phyloP scores from a whole-genome alignment of 1,139 yeast genomes.

The Saccharomycopsis hybrid region DNA sequence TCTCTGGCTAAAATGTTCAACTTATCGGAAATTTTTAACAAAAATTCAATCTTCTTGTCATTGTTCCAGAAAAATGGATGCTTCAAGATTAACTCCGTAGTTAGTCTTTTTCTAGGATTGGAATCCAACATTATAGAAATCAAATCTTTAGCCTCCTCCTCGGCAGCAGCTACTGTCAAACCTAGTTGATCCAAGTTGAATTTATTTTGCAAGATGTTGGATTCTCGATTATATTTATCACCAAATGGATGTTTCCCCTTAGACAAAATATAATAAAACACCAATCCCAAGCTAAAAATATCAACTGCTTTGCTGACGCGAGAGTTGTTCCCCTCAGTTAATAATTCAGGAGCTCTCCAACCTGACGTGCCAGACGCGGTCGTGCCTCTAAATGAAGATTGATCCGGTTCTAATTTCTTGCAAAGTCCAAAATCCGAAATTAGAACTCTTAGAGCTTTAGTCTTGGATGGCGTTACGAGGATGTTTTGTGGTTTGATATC shows the following conservation, averaged over 20 bases:
- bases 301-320: conserved; percentile 88
- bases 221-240: conserved; percentile 78
- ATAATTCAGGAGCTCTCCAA: conserved; percentile 95
- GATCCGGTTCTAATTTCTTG: conserved; percentile 84
- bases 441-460: conserved; percentile 47
- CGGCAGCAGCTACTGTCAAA: conserved; percentile 24
- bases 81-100: conserved; percentile 55
- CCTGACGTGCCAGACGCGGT: conserved; percentile 97
- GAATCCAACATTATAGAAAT: conserved; percentile 63
- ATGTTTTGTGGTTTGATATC: conserved; percentile 96
- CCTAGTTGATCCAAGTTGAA: conserved; percentile 45
- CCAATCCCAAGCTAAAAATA: conserved; percentile 91
- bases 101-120: conserved; percentile 70
- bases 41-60: conserved; percentile 72
- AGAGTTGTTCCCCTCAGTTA: conserved; percentile 39
- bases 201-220: conserved; percentile 74
- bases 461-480: conserved; percentile 67
- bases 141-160: conserved; percentile 60
- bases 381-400: conserved; percentile 88
- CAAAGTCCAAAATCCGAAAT: conserved; percentile 96
- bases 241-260: conserved; percentile 95
- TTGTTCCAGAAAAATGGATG: conserved; percentile 89
- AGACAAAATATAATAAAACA: conserved; percentile 78
- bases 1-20: conserved; percentile 84
- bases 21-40: conserved; percentile 82